phyloP scores from a whole-genome alignment of 371 early-diverging fungal species.

The Mucor piriformis region DNA sequence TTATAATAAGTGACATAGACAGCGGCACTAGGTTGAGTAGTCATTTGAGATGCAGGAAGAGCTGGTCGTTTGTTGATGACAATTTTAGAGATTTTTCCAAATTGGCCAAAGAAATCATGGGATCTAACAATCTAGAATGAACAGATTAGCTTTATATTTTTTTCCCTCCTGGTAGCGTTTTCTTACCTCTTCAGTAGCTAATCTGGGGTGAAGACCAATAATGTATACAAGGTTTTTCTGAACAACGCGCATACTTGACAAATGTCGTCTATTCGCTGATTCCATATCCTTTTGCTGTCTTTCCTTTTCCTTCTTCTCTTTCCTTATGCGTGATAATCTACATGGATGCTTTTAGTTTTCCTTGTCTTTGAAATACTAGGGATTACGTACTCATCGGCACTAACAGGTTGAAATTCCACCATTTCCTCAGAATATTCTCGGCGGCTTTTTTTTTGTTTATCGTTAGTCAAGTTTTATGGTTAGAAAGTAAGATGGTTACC shows the following conservation, averaged over 20 bases:
- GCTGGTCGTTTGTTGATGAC: slow-evolving; percentile 72
- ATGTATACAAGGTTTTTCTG: slow-evolving; percentile 96
- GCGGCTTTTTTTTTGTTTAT: slow-evolving; percentile 30
- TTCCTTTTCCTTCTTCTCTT: slow-evolving; percentile 88
- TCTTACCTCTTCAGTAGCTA: slow-evolving; percentile 87
- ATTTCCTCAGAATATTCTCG: slow-evolving; percentile 85
- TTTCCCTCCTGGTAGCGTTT: neutral
- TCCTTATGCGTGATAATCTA: slow-evolving; percentile 60
- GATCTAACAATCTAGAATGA: slow-evolving; percentile 40
- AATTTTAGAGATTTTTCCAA: slow-evolving; percentile 90
- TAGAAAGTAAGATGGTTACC: slow-evolving; percentile 27
- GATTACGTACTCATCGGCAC: slow-evolving; percentile 73
- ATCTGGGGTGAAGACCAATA: slow-evolving; percentile 82
- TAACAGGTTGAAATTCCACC: slow-evolving; percentile 87
- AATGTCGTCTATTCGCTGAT: slow-evolving; percentile 81
- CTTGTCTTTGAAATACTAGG: neutral
- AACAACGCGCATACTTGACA: slow-evolving; percentile 90
- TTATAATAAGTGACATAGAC: slow-evolving; percentile 88
- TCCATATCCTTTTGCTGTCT: slow-evolving; percentile 87
- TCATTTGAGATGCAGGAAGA: slow-evolving; percentile 38
- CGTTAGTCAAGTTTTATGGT: no score
- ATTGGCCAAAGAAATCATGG: slow-evolving; percentile 94
- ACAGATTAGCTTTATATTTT: neutral
- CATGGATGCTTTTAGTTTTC: neutral
- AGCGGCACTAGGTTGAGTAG: slow-evolving; percentile 45